Evolutionary conservation across 306 rosid genomes (phyloP), one percentile per base, ranked within the genome.

Genomic region (Quercus parvula): DNA sequence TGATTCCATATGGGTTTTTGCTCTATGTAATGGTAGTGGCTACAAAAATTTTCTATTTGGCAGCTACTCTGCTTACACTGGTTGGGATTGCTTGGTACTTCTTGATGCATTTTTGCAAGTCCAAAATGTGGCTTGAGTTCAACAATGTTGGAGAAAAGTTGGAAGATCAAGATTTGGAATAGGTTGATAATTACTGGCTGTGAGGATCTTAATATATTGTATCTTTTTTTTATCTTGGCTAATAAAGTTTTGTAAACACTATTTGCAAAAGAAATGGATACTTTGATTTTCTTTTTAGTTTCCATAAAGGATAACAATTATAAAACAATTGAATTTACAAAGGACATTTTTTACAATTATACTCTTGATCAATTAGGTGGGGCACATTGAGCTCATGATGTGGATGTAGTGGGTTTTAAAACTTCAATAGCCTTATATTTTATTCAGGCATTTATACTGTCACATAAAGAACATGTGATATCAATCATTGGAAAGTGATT

Each of bases 1-100:
- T 94, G 74, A 76, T 87, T 35, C 98, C 98, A 3, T 82, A 90
- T 57, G 80, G 52, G 70, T 90, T 90, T 83, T 78, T 94, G 79
- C 70, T 86, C 2, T 90, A 79, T 81, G 87, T 89, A 17, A 84
- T 94, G 89, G 27, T 62, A 19, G 64, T 94, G 73, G 94, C 91
- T 44, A 81, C 86, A 8, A 85, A 17, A 57, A 33, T 73, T 68
- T 92, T 88, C 14, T 80, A 67, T 54, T 57, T 86, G 81, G 67
- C 85, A 4, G 88, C 91, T 89, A 84, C 81, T 55, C 51, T 83
- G 67, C 57, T 82, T 64, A 82, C 90, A 25, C 18, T 77, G 20
- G 75, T 35, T 71, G 87, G 79, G 4, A 70, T 82, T 57, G 70
- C 19, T 28, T 87, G 82, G 81, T 87, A 73, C 78, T 82, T 87